Conservation (phyloP, 2,329 filamentous ascomycete species). For the Penicillium sp. region DNA sequence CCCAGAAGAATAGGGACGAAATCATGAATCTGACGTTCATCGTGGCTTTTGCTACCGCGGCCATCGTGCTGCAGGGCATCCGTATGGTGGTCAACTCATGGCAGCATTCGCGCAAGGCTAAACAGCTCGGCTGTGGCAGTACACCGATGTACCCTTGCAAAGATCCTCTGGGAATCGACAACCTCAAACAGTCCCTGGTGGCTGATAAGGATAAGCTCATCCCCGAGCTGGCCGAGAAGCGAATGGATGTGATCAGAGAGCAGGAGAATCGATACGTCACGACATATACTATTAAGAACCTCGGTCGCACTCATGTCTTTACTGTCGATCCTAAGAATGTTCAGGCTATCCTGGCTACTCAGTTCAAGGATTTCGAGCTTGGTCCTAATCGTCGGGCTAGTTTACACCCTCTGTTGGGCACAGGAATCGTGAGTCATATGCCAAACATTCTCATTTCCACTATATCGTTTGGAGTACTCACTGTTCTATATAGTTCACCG, state of each 20-base stretch:
- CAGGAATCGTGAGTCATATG: constrained; percentile 44
- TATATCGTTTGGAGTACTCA: not conserved
- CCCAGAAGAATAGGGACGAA: not conserved
- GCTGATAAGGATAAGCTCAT: constrained; percentile 27
- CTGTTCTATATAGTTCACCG: constrained; percentile 49
- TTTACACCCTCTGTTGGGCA: constrained; percentile 35
- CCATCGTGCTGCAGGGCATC: constrained; percentile 24
- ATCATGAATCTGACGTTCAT: constrained; percentile 22
- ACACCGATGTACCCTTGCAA: constrained; percentile 26
- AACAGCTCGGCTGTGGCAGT: constrained; percentile 23
- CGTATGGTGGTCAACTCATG: constrained; percentile 23
- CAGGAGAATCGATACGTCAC: constrained; percentile 26
- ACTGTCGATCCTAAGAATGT: constrained; percentile 58
- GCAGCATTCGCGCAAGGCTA: constrained; percentile 28
- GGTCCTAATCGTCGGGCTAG: constrained; percentile 68
- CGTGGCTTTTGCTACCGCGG: constrained; percentile 24
- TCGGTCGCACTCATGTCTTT: constrained; percentile 25
- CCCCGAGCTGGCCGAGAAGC: constrained; percentile 20
- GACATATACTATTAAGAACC: constrained; percentile 26
- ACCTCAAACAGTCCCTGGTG: constrained; percentile 21
- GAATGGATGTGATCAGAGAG: constrained; percentile 21
- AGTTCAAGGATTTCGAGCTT: constrained; percentile 81
- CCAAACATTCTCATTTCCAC: not conserved
- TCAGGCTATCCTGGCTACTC: constrained; percentile 77
- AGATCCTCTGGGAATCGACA: constrained; percentile 28